These are phyloP conservation scores for Chlamydomonas eustigma DNA, from an alignment of 139 green algal genomes.

Conservation along the genomic window DNA sequence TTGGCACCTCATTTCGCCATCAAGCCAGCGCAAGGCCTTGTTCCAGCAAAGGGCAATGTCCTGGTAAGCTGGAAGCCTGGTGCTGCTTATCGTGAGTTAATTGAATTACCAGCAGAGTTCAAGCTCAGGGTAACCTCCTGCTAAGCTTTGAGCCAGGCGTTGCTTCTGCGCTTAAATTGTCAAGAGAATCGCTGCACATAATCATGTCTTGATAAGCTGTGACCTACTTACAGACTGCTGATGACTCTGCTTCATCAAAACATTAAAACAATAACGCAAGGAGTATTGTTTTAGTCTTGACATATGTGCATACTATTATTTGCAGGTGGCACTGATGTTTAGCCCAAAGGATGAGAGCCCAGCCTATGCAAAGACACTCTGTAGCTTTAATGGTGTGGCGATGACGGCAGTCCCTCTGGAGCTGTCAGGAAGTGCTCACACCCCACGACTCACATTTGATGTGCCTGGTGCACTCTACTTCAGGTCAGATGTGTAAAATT, in stretches of 20 bases:
- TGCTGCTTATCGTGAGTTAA: too few relatives aligned
- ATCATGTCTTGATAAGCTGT: too few relatives aligned
- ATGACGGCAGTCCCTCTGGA: slow-evolving; percentile 23
- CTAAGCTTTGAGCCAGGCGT: too few relatives aligned
- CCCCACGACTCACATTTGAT: slow-evolving; percentile 34
- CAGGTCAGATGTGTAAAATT: neutral
- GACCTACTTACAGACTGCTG: too few relatives aligned
- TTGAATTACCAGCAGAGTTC: too few relatives aligned
- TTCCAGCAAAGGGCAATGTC: slow-evolving; percentile 46
- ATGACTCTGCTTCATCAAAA: too few relatives aligned
- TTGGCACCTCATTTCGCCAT: slow-evolving; percentile 21
- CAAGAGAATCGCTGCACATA: too few relatives aligned
- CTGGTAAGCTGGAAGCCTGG: slow-evolving; percentile 44
- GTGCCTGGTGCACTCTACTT: slow-evolving; percentile 25
- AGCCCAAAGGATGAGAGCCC: slow-evolving; percentile 10
- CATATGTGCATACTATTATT: too few relatives aligned
- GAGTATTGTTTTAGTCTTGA: too few relatives aligned
- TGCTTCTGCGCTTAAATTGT: too few relatives aligned
- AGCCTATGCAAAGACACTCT: slow-evolving; percentile 3
- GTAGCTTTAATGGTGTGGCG: slow-evolving; percentile 42
- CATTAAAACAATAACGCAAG: too few relatives aligned
- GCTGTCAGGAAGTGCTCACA: slow-evolving; percentile 36
- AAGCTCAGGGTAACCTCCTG: too few relatives aligned
- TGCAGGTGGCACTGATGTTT: slow-evolving; percentile 46
- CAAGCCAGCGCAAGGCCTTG: slow-evolving; percentile 29